These are phyloP conservation scores for Abelmoschus esculentus DNA, from an alignment of 345 rosid genomes.

Conservation along the genomic window DNA sequence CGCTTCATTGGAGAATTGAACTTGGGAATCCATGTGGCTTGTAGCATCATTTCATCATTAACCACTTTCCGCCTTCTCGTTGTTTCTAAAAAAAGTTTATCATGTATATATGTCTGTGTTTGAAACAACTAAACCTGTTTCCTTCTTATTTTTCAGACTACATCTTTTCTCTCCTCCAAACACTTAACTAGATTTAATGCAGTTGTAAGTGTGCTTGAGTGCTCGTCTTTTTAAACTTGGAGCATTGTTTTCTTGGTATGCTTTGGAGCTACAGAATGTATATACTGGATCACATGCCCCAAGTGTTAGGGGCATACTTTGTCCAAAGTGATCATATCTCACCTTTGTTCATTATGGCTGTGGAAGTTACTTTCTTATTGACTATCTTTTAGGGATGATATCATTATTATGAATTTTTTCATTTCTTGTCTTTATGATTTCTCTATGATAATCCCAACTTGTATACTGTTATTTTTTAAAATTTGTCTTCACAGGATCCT, in stretches of 20 bases:
- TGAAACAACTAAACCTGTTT: too few species aligned
- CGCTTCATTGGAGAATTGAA: neutral
- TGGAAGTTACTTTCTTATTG: neutral
- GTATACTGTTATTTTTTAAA: neutral
- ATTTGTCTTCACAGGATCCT: neutral
- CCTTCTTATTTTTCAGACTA: too few species aligned
- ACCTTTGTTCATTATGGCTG: neutral
- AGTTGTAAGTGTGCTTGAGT: too few species aligned
- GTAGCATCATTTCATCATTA: too few species aligned
- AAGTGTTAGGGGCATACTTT: neutral
- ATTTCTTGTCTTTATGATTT: neutral
- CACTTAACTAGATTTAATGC: constrained; percentile 7
- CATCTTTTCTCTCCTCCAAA: too few species aligned
- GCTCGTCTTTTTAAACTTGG: too few species aligned
- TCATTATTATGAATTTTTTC: neutral
- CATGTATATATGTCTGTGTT: too few species aligned
- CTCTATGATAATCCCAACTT: neutral
- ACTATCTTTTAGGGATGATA: neutral
- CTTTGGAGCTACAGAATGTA: neutral
- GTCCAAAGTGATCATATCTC: neutral
- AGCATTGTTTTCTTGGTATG: neutral
- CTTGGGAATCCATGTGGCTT: too few species aligned
- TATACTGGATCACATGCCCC: neutral
- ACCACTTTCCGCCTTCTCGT: too few species aligned
- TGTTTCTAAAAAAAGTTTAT: too few species aligned